Conservation (phyloP, 805 yeast species). For the Maudiozyma pseudohumilis region DNA sequence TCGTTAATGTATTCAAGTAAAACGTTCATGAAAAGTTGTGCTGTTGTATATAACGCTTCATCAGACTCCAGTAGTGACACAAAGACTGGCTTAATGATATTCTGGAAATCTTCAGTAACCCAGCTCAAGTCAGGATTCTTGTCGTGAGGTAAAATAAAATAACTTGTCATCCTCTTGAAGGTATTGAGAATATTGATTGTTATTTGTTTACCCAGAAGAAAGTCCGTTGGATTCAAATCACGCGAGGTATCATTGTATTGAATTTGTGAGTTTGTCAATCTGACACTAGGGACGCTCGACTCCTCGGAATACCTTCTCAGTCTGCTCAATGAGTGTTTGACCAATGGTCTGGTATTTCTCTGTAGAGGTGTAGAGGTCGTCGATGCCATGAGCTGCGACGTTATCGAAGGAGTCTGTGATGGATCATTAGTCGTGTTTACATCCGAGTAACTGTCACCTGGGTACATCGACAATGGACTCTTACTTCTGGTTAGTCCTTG, state of each 20-base stretch:
- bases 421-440: background rate
- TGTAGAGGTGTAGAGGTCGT: conserved; percentile 11
- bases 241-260: background rate
- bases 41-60: conserved; percentile 28
- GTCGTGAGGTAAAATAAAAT: conserved; percentile 19
- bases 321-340: conserved; percentile 6
- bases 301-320: conserved; percentile 17
- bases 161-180: conserved; percentile 20
- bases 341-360: conserved; percentile 8
- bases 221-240: background rate
- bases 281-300: conserved; percentile 1
- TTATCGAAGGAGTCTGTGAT: conserved; percentile 4
- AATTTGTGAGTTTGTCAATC: background rate
- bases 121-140: conserved; percentile 11
- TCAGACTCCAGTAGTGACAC: conserved; percentile 33
- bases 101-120: conserved; percentile 18
- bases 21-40: conserved; percentile 31
- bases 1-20: conserved; percentile 19
- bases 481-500: conserved; percentile 1
- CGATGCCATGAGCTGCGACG: conserved; percentile 8
- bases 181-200: conserved; percentile 26
- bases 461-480: conserved; percentile 3
- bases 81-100: conserved; percentile 31
- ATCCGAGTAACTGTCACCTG: background rate
- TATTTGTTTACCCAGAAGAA: conserved; percentile 17